phyloP scores from a whole-genome alignment of 75 land plant genomes.

The Pseudotsuga menziesii region DNA sequence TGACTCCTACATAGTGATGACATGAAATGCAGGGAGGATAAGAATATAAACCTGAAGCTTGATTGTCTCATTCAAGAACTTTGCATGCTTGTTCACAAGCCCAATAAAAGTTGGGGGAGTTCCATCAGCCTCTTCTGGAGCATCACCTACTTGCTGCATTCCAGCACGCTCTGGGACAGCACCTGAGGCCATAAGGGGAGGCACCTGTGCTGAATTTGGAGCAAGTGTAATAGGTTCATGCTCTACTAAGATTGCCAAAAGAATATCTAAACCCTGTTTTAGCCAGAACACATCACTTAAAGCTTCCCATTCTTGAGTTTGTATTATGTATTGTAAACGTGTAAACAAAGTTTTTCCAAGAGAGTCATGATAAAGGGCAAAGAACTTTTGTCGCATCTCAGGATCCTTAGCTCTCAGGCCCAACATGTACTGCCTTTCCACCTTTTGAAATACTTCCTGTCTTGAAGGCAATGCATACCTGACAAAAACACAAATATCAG shows the following conservation, averaged over 20 bases:
- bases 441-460: conserved; percentile 95
- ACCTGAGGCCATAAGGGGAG: conserved; percentile 68
- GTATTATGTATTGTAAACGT: conserved; percentile 91
- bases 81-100: conserved; percentile 76
- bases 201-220: conserved; percentile 95
- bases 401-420: conserved; percentile 95
- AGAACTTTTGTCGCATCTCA: conserved; percentile 82
- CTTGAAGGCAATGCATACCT: conserved; percentile 73
- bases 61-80: conserved; percentile 84
- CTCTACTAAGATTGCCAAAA: conserved; percentile 90
- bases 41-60: conserved; percentile 76
- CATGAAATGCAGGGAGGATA: neutral
- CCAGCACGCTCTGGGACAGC: conserved; percentile 56
- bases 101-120: conserved; percentile 69
- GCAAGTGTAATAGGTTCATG: conserved; percentile 95
- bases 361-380: conserved; percentile 90
- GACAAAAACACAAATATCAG: conserved; percentile 9
- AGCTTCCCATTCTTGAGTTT: conserved; percentile 98
- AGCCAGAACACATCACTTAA: conserved; percentile 99
- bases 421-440: conserved; percentile 93
- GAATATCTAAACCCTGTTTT: conserved; percentile 95
- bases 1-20: neutral
- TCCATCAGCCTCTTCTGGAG: conserved; percentile 56
- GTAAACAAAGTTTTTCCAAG: conserved; percentile 77
- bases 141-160: conserved; percentile 52